These are phyloP conservation scores for Auricularia heimuer DNA, from an alignment of 768 basidiomycete species.

Conservation along the genomic window DNA sequence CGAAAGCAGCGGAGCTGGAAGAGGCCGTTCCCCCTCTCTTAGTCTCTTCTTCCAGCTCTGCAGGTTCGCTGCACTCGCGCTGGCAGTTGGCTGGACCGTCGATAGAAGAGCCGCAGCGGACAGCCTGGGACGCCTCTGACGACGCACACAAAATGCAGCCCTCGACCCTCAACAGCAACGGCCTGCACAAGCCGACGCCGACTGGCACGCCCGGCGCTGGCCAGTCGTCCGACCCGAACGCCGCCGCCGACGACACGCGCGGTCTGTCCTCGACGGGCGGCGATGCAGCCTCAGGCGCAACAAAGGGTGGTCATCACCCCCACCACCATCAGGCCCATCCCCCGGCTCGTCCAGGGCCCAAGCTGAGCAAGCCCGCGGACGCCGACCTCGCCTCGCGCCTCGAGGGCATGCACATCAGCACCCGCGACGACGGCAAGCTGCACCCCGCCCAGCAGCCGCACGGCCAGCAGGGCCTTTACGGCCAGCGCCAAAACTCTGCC, in stretches of 20 bases:
- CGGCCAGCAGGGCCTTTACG: not conserved
- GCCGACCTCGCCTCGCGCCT: not conserved
- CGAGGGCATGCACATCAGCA: not conserved
- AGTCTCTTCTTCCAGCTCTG: not conserved
- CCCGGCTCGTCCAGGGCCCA: not conserved
- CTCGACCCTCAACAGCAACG: not conserved
- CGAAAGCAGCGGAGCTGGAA: not conserved
- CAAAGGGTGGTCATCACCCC: not conserved
- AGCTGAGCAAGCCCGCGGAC: not conserved
- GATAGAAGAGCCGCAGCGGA: too few species aligned
- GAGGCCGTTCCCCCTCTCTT: not conserved
- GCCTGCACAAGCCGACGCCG: not conserved
- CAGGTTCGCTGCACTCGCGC: too few species aligned
- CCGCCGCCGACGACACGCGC: too few species aligned
- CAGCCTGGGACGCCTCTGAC: not conserved
- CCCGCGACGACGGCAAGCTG: not conserved
- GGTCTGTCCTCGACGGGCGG: too few species aligned
- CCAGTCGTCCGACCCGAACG: not conserved
- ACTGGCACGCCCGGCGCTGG: not conserved
- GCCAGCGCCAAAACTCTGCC: not conserved
- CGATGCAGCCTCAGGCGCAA: too few species aligned
- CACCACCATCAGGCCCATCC: not conserved
- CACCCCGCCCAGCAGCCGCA: not conserved
- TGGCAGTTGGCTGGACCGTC: too few species aligned
- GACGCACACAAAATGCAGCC: not conserved